Evolutionary conservation across 148 eudicot species (phyloP).

Genomic region (Cornus controversa): DNA sequence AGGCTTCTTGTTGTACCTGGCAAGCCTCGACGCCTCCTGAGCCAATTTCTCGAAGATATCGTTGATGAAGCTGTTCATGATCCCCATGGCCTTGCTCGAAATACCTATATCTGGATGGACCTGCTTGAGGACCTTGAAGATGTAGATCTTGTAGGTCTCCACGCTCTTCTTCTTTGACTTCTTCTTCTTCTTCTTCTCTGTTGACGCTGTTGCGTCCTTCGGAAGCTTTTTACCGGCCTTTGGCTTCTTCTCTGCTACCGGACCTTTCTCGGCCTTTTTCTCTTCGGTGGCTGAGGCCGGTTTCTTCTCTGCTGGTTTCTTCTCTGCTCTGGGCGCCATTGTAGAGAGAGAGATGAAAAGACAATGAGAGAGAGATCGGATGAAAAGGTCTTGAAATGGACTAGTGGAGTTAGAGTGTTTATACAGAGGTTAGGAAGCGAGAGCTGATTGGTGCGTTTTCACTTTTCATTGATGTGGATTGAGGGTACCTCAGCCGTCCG

Average conservation of each 20-base stretch:
- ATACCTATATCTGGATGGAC: constrained; percentile 55
- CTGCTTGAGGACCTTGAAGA: constrained; percentile 52
- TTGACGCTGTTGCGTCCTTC: neutral
- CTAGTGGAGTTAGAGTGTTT: neutral
- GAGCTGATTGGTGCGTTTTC: neutral
- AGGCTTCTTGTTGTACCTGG: neutral
- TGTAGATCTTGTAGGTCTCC: constrained; percentile 62
- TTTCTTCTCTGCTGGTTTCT: neutral
- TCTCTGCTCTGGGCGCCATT: neutral
- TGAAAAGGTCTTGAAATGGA: neutral
- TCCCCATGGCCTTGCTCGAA: constrained; percentile 54
- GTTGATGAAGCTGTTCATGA: constrained; percentile 55
- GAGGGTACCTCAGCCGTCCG: neutral
- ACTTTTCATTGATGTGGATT: neutral
- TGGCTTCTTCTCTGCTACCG: neutral
- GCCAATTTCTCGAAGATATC: constrained; percentile 48
- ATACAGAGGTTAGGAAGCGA: neutral
- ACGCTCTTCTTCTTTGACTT: constrained; percentile 44
- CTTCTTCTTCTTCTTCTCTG: constrained; percentile 49
- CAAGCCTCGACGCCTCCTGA: neutral
- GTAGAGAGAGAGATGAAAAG: neutral
- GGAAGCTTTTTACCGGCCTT: neutral
- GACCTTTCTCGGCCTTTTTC: neutral
- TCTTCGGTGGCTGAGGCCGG: neutral
- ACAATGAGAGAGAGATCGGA: neutral